Conservation (phyloP, 805 yeast species). For the Saccharomyces paradoxus region DNA sequence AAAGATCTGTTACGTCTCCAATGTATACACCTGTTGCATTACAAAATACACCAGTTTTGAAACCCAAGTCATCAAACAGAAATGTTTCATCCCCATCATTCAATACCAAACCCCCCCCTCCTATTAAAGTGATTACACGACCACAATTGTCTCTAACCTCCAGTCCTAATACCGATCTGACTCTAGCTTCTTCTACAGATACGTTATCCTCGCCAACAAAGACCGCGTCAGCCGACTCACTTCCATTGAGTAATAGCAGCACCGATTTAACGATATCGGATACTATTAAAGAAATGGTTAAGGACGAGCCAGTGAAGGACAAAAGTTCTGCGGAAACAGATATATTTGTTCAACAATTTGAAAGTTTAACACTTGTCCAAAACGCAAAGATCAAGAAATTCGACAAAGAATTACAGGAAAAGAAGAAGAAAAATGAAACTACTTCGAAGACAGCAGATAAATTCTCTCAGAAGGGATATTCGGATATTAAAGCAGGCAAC, state of each 20-base stretch:
- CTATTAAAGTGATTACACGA: background rate
- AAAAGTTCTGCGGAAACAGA: conserved; percentile 1
- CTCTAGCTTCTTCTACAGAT: background rate
- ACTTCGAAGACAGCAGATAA: conserved; percentile 12
- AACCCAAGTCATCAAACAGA: conserved; percentile 8
- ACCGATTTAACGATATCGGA: conserved; percentile 2
- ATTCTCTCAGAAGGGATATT: conserved; percentile 31
- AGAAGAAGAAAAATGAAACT: conserved; percentile 11
- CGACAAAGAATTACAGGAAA: conserved; percentile 22
- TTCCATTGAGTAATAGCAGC: background rate
- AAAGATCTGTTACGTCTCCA: conserved; percentile 5
- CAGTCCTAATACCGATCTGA: background rate
- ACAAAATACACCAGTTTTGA: conserved; percentile 5
- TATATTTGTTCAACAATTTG: background rate
- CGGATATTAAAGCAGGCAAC: conserved; percentile 42
- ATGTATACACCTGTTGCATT: conserved; percentile 12
- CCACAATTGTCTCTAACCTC: background rate
- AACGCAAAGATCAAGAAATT: conserved; percentile 23
- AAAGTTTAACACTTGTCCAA: conserved; percentile 10
- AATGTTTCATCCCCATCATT: conserved; percentile 8
- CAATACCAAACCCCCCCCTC: background rate
- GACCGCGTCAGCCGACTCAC: conserved; percentile 2
- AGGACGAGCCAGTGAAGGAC: conserved; percentile 8
- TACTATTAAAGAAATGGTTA: conserved; percentile 15
- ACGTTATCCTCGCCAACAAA: background rate